phyloP scores from a whole-genome alignment of 192 early-diverging fungal genomes.

The Dispira parvispora region DNA sequence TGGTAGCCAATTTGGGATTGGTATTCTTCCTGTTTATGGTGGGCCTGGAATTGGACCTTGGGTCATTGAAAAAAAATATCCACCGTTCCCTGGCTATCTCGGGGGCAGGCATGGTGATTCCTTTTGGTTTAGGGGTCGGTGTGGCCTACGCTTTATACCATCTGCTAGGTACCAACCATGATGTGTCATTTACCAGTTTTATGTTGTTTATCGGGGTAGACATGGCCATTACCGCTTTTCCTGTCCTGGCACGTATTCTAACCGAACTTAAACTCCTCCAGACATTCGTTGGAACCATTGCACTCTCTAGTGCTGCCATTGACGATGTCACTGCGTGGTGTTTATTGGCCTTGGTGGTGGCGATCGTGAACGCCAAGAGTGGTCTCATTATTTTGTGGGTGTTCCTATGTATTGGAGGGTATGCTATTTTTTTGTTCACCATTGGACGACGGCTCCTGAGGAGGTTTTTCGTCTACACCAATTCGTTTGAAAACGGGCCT shows the following conservation, averaged over 20 bases:
- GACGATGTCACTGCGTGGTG: conserved; percentile 86
- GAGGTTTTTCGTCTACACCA: conserved; percentile 28
- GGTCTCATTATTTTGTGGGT: conserved; percentile 64
- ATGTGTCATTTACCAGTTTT: conserved; percentile 45
- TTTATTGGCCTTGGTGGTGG: conserved; percentile 62
- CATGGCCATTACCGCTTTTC: conserved; percentile 88
- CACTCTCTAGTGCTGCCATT: conserved; percentile 62
- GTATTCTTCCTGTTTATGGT: conserved; percentile 81
- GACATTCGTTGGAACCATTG: conserved; percentile 58
- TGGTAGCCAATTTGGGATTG: conserved; percentile 74
- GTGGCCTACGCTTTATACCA: conserved; percentile 55
- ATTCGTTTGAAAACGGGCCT: conserved; percentile 33
- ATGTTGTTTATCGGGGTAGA: conserved; percentile 78
- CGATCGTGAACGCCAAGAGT: conserved; percentile 60
- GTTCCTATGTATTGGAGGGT: conserved; percentile 55
- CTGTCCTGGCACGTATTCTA: conserved; percentile 86
- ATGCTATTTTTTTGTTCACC: conserved; percentile 48
- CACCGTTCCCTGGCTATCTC: conserved; percentile 45
- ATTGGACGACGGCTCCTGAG: conserved; percentile 43
- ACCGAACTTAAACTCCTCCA: conserved; percentile 70
- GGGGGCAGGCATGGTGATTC: conserved; percentile 59
- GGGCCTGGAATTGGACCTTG: conserved; percentile 67
- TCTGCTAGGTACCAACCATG: conserved; percentile 17
- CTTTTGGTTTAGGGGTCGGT: conserved; percentile 62
- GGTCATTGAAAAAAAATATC: conserved; percentile 33